Evolutionary conservation across 495 filamentous ascomycete genomes (phyloP), one percentile per base, ranked within the genome.

Genomic region (Aspergillus sclerotioniger): DNA sequence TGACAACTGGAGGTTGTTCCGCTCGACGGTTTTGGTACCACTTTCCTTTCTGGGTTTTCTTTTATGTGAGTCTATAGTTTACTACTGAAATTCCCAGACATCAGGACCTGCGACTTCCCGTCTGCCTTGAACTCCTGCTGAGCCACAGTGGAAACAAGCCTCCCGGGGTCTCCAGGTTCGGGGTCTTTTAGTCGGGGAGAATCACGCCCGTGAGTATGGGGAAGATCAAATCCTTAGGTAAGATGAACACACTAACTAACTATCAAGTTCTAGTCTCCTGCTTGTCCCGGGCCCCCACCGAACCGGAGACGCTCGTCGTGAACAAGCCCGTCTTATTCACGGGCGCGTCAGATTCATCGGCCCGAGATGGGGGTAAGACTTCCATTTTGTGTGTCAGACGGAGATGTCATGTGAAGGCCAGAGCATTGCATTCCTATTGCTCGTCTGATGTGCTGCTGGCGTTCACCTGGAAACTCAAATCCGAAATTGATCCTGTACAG

Each of bases 91-190:
- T 5, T 25, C 25, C 25, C 25, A 25, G 25, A 5, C 25, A 5
- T 25, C 25, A 25, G 25, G 25, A 25, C 25, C 2, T 25, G 25
- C 25, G 25, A 25, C 5, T 25, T 25, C 25, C 5, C 5, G 25
- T 25, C 25, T 5, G 25, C 25, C 25, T 2, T 25, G 25, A 25
- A 25, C 2, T 25, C 37, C 8, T n/a, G n/a, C 8, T 13, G 37
- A n/a, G 37, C 37, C 37, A 13, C 13, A 41, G 37, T n/a, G 37
- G 37, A 28, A 39, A 35, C 32, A 55, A 43, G 33, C 58, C 32
- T 57, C 48, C 61, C 57, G 57, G 58, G 57, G 51, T 51, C 57
- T 60, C 37, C 37, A 41, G 29, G 10, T 25, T 33, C 46, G 20
- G 44, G 12, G 3, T 35, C 13, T 35, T 13, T 35, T 35, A 13